Percentiles rank a stretch among this genome's conserved stretches.
phyloP scores from a whole-genome alignment of 176 grass and related monocot genomes.

The Paspalum notatum region DNA sequence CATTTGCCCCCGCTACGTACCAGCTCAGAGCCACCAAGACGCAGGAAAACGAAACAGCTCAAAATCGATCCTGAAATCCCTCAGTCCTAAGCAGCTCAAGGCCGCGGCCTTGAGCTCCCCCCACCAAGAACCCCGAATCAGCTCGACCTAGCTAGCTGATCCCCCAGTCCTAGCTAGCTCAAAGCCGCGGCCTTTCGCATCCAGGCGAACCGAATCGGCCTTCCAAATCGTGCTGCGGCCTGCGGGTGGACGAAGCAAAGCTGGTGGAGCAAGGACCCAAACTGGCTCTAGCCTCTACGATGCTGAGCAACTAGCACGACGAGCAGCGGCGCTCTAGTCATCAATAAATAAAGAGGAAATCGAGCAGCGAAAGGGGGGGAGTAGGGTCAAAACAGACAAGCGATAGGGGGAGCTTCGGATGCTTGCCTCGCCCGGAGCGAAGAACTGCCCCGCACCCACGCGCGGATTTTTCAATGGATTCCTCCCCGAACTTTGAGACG shows the following conservation, averaged over 20 bases:
- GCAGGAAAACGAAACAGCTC: not conserved
- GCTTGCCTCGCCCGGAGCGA: constrained; percentile 24
- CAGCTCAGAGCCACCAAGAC: not conserved
- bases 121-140: not conserved
- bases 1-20: not conserved
- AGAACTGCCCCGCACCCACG: constrained; percentile 19
- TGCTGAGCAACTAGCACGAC: not conserved
- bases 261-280: no score
- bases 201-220: no score
- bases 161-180: no score
- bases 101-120: not conserved
- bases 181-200: no score
- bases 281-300: no score
- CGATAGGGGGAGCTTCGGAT: constrained; percentile 44
- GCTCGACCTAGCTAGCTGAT: not conserved
- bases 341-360: constrained; percentile 23
- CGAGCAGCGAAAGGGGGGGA: not conserved
- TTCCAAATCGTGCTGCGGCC: no score
- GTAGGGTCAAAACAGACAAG: not conserved
- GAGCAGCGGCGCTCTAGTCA: not conserved
- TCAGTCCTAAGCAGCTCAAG: not conserved
- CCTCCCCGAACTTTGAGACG: constrained; percentile 42
- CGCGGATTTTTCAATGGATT: constrained; percentile 45
- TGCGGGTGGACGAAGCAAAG: no score
- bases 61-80: not conserved